These are phyloP conservation scores for Penicillium sp. DNA, from an alignment of 2,329 filamentous ascomycete genomes.

Conservation along the genomic window DNA sequence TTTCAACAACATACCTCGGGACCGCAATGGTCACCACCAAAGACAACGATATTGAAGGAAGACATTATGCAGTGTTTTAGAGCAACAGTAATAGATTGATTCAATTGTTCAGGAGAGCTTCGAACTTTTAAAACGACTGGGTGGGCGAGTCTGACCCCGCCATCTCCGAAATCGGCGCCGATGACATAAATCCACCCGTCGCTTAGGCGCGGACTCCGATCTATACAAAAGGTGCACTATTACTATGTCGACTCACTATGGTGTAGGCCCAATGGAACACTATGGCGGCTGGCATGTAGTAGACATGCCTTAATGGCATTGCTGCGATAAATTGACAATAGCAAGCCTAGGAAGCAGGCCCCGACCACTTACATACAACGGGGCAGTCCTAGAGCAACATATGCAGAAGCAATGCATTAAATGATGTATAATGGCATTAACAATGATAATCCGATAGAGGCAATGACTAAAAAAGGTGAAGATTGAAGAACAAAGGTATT, in stretches of 20 bases:
- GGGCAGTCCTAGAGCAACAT: not conserved
- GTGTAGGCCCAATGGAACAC: too few species aligned
- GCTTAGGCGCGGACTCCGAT: constrained; percentile 7
- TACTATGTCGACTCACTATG: too few species aligned
- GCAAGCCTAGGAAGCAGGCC: not conserved
- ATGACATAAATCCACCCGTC: constrained; percentile 12
- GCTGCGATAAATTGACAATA: not conserved
- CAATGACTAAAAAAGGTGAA: constrained; percentile 10
- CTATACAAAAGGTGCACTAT: too few species aligned
- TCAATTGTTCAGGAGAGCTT: constrained; percentile 20
- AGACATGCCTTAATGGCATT: too few species aligned
- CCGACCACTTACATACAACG: not conserved
- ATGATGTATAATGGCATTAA: constrained; percentile 21
- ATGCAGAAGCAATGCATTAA: constrained; percentile 20
- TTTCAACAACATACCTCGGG: constrained; percentile 63
- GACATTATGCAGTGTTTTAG: constrained; percentile 52
- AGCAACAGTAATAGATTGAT: constrained; percentile 7
- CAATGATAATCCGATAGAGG: constrained; percentile 4
- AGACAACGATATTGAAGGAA: constrained; percentile 73
- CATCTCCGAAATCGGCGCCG: constrained; percentile 27
- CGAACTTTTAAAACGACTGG: constrained; percentile 18
- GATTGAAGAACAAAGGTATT: constrained; percentile 5
- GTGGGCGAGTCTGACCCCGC: constrained; percentile 26
- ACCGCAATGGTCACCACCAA: constrained; percentile 79
- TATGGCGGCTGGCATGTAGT: too few species aligned